These are phyloP conservation scores for Serendipita sp. DNA, from an alignment of 768 basidiomycete species.

Conservation along the genomic window DNA sequence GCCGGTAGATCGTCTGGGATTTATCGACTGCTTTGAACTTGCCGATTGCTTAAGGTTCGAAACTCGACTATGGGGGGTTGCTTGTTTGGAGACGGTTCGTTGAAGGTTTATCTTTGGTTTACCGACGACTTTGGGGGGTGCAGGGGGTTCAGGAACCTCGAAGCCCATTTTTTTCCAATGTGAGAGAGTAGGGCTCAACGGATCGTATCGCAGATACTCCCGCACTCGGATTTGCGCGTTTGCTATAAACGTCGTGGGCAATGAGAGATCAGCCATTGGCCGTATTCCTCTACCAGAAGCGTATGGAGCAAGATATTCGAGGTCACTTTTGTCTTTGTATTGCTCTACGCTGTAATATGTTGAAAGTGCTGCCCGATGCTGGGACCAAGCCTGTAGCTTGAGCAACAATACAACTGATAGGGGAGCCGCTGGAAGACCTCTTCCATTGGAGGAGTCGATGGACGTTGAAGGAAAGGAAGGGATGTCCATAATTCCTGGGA, in stretches of 20 bases:
- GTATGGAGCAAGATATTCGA: neutral
- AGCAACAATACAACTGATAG: slow-evolving; percentile 26
- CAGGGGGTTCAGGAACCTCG: neutral
- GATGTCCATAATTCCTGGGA: slow-evolving; percentile 28
- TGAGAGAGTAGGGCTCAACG: neutral
- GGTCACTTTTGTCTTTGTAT: neutral
- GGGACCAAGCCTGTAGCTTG: slow-evolving; percentile 30
- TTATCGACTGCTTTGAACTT: no score
- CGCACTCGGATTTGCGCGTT: neutral
- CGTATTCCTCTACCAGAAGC: neutral
- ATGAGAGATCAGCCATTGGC: neutral
- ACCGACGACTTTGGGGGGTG: no score
- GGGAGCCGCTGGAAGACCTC: slow-evolving; percentile 25
- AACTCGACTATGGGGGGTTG: no score
- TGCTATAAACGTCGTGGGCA: neutral
- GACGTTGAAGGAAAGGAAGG: slow-evolving; percentile 20
- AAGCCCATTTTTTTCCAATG: neutral
- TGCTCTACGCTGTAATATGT: neutral
- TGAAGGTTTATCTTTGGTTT: no score
- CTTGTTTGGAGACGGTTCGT: no score
- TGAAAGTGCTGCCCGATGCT: slow-evolving; percentile 22
- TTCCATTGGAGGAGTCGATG: slow-evolving; percentile 17
- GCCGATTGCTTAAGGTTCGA: no score
- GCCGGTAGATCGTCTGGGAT: no score
- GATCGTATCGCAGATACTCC: neutral